Evolutionary conservation across 2,329 filamentous ascomycete species (phyloP), one percentile per base, ranked within the genome.

Genomic region (Xylariaceae sp.): DNA sequence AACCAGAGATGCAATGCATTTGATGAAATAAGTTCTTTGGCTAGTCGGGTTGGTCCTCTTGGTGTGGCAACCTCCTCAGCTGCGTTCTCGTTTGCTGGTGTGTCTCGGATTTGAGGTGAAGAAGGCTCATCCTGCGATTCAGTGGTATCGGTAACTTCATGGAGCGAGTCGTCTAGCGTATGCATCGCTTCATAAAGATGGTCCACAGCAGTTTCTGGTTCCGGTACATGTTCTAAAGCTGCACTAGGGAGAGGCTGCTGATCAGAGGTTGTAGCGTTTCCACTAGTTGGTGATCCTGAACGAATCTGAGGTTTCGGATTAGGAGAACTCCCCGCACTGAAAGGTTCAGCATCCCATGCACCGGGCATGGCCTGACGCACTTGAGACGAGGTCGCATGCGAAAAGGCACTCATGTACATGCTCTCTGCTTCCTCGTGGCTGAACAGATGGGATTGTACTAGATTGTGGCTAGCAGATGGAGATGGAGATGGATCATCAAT

Each of bases 401-500:
- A 88, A 48, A 88, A 83, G 1, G 86, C 86, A 61, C 86, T 94
- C 87, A 92, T 88, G 66, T 95, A 96, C 87, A 96, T 90, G 71
- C 91, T 95, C 68, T 91, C 87, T 0, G 90, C 90, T 61, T 94
- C 90, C 60, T 92, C 89, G 56, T 92, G 89, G 31, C 85, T 91
- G 67, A 90, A 94, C 1, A 92, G 69, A 36, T 84, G 87, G 4
- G 91, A 94, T 60, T 84, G 77, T 3, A 82, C 74, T 17, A 90
- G 75, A 58, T 87, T 84, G 28, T 74, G 65, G 31, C 37, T 64
- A 28, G 62, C 59, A 11, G 69, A 64, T 17, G 71, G 70, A n/a
- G n/a, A n/a, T n/a, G n/a, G n/a, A 19, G 63, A 61, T 43, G 50
- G 58, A 34, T 69, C 69, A 44, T 44, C 41, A 4, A 72, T 53